Evolutionary conservation across 441 rosid species (phyloP).

Genomic region (Pelargonium myrrhifolium): DNA sequence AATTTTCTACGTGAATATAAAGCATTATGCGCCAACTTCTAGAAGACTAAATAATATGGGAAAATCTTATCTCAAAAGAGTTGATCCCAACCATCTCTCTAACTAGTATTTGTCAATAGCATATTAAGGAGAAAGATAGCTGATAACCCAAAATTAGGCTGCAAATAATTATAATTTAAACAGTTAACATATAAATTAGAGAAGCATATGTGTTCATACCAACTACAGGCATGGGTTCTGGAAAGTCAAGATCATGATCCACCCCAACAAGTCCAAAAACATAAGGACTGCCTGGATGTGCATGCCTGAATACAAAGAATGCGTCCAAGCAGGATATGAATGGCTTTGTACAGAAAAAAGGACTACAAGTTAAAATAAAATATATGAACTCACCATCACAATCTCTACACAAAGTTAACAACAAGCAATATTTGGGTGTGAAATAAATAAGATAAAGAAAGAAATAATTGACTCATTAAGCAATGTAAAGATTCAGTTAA

Average conservation of each 20-base stretch:
- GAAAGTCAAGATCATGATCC: conserved; percentile 98
- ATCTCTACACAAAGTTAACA: not conserved
- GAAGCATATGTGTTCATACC: conserved; percentile 38
- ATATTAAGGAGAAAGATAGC: not conserved
- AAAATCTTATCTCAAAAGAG: too few relatives aligned
- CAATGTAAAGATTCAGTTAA: not conserved
- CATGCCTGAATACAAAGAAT: conserved; percentile 64
- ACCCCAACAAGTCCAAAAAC: conserved; percentile 95
- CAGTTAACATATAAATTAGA: not conserved
- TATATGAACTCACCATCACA: not conserved
- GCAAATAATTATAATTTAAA: not conserved
- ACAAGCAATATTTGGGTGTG: not conserved
- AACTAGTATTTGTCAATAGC: too few relatives aligned
- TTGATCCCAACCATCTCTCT: too few relatives aligned
- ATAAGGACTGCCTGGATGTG: conserved; percentile 99
- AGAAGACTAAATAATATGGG: too few relatives aligned
- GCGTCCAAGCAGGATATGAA: conserved; percentile 31
- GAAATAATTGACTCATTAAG: not conserved
- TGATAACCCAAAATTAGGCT: not conserved
- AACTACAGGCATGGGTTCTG: conserved; percentile 96
- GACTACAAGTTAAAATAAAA: not conserved
- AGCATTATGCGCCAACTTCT: too few relatives aligned
- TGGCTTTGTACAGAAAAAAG: conserved; percentile 5
- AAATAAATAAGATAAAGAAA: not conserved
- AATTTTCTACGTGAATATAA: too few relatives aligned